phyloP scores from a whole-genome alignment of 148 eudicot genomes.

The Chenopodium formosanum region DNA sequence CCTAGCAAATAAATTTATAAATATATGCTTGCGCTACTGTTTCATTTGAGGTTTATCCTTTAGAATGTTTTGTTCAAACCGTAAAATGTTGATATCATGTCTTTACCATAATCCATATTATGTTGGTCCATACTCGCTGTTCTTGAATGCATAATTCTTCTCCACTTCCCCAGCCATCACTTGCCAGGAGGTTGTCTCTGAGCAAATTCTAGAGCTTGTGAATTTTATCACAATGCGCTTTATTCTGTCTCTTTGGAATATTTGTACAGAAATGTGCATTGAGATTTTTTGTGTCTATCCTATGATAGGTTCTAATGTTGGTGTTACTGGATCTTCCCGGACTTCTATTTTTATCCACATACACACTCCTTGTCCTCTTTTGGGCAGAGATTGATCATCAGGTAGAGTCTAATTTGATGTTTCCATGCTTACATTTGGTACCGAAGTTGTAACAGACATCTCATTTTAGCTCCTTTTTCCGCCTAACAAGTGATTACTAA shows the following conservation, averaged over 20 bases:
- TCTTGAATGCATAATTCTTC: not conserved
- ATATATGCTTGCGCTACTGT: not conserved
- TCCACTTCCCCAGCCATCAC: not conserved
- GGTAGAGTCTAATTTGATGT: conserved; percentile 32
- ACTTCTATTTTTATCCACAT: conserved; percentile 83
- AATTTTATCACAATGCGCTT: not conserved
- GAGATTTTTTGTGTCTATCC: not conserved
- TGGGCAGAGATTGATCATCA: conserved; percentile 98
- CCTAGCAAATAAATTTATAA: not conserved
- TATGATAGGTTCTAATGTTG: conserved; percentile 53
- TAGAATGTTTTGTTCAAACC: not conserved
- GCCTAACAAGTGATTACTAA: conserved; percentile 17
- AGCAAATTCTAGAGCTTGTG: not conserved
- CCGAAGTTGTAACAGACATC: not conserved
- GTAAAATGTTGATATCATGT: not conserved
- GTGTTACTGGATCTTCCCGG: conserved; percentile 81
- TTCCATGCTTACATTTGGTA: not conserved
- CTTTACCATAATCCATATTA: not conserved
- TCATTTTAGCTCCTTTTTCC: not conserved
- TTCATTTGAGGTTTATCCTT: not conserved
- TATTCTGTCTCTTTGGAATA: not conserved
- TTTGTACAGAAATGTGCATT: not conserved
- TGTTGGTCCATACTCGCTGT: not conserved
- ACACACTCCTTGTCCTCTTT: conserved; percentile 87
- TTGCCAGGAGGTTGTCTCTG: not conserved